phyloP scores from a whole-genome alignment of 768 basidiomycete species.

The Rhodotorula taiwanensis region DNA sequence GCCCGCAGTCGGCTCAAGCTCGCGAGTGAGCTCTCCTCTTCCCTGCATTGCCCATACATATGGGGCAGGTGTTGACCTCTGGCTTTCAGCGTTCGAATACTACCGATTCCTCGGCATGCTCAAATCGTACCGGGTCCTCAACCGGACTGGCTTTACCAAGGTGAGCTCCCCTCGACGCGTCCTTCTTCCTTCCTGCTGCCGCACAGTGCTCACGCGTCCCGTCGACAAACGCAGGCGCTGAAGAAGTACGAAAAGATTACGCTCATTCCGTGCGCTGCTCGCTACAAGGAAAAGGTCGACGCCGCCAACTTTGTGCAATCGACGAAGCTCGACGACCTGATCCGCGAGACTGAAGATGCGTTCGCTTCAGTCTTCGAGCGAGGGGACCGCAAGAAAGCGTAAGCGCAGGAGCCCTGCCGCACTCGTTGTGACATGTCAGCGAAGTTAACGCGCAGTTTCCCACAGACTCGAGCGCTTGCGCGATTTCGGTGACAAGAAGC shows the following conservation, averaged over 20 bases:
- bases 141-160: constrained; percentile 61
- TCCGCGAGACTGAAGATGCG: constrained; percentile 66
- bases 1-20: constrained; percentile 81
- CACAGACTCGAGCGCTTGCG: constrained; percentile 53
- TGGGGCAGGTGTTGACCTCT: neutral
- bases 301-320: constrained; percentile 62
- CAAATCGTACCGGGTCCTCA: constrained; percentile 84
- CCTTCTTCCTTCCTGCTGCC: neutral
- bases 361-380: constrained; percentile 67
- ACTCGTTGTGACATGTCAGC: neutral
- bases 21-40: constrained; percentile 48
- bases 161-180: neutral
- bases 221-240: constrained; percentile 5
- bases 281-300: constrained; percentile 71
- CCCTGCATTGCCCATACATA: constrained; percentile 52
- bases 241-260: constrained; percentile 41
- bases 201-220: constrained; percentile 46
- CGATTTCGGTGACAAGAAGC: constrained; percentile 44
- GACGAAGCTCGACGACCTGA: constrained; percentile 57
- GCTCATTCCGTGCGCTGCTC: constrained; percentile 56
- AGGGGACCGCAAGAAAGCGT: constrained; percentile 73
- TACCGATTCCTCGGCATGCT: constrained; percentile 80
- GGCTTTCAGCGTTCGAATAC: constrained; percentile 42
- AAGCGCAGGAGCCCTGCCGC: constrained; percentile 38
- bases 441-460: too few relatives aligned